A percentile compares a stretch with the other conserved stretches of the same genome.
Evolutionary conservation across 2,329 filamentous ascomycete genomes (phyloP).

Genomic region (Aureobasidium lini): DNA sequence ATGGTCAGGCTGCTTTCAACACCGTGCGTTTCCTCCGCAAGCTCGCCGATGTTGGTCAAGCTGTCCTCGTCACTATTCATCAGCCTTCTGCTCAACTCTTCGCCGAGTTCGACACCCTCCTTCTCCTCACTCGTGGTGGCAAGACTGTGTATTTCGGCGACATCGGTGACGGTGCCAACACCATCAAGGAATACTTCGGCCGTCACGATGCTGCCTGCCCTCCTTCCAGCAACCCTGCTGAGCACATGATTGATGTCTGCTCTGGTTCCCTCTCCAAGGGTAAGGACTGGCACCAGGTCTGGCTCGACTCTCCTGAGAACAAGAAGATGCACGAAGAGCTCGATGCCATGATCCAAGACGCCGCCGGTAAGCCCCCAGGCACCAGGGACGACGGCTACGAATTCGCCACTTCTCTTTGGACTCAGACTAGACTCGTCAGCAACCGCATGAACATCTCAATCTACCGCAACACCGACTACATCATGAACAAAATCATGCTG

Average conservation of each 20-base stretch:
- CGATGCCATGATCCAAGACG: slow-evolving; percentile 32
- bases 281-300: slow-evolving; percentile 40
- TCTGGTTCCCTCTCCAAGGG: slow-evolving; percentile 38
- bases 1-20: slow-evolving; percentile 60
- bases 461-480: slow-evolving; percentile 60
- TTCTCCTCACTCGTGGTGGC: slow-evolving; percentile 58
- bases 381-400: slow-evolving; percentile 36
- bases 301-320: slow-evolving; percentile 32
- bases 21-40: slow-evolving; percentile 60
- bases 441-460: slow-evolving; percentile 50
- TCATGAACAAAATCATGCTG: slow-evolving; percentile 55
- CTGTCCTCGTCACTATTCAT: slow-evolving; percentile 63
- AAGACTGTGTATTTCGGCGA: slow-evolving; percentile 61
- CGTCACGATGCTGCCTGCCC: slow-evolving; percentile 48
- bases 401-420: slow-evolving; percentile 37
- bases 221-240: slow-evolving; percentile 46
- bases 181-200: slow-evolving; percentile 43
- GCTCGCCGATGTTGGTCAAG: slow-evolving; percentile 58
- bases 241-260: slow-evolving; percentile 44
- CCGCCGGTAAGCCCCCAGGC: slow-evolving; percentile 29
- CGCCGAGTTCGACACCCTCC: slow-evolving; percentile 57
- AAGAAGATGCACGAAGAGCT: slow-evolving; percentile 33
- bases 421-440: slow-evolving; percentile 36
- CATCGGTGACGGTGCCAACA: slow-evolving; percentile 36
- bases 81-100: slow-evolving; percentile 62